A percentile compares a stretch with the other conserved stretches of the same genome.
phyloP scores from a whole-genome alignment of 768 basidiomycete species.

The Candolleomyces aberdarensis region DNA sequence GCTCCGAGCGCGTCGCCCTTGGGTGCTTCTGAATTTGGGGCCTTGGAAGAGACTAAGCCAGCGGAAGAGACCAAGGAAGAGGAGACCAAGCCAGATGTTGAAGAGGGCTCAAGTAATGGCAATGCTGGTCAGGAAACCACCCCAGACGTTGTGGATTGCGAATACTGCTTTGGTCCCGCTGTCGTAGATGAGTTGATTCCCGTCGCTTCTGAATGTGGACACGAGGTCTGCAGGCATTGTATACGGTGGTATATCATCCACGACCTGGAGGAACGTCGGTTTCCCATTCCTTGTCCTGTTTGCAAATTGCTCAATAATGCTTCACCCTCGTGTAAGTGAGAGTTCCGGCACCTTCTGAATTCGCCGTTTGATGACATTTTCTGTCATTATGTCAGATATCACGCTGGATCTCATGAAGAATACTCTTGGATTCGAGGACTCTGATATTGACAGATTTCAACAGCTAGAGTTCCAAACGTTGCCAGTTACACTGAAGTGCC shows the following conservation, averaged over 20 bases:
- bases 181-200: background rate
- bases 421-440: background rate
- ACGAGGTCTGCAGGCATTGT: slow-evolving; percentile 3
- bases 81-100: no score
- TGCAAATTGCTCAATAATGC: background rate
- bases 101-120: background rate
- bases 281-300: slow-evolving; percentile 2
- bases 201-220: background rate
- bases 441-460: background rate
- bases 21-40: background rate
- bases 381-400: background rate
- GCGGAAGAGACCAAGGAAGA: no score
- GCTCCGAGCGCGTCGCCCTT: background rate
- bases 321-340: background rate
- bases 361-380: background rate
- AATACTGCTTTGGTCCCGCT: slow-evolving; percentile 2
- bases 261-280: background rate
- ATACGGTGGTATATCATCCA: background rate
- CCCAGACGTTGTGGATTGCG: background rate
- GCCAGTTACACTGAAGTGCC: background rate
- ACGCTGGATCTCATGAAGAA: background rate
- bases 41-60: background rate
- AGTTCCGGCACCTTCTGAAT: background rate
- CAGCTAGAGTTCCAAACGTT: background rate
- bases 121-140: background rate